Evolutionary conservation across 768 basidiomycete genomes (phyloP), one percentile per base, ranked within the genome.

Genomic region (Podaxis mareebaensis): DNA sequence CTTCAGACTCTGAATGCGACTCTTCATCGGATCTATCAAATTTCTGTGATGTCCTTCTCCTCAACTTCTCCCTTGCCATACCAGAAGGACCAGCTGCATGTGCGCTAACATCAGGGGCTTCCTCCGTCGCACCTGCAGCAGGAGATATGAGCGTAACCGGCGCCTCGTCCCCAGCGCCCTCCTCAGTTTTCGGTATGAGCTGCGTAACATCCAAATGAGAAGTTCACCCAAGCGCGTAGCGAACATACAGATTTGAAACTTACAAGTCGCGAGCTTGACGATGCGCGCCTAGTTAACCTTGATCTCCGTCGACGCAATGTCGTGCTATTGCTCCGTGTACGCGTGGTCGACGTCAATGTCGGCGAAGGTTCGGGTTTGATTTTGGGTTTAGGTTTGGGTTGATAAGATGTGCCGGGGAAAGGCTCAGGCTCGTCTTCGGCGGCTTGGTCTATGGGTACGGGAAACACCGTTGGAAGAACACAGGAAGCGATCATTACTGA

Each of bases 401-500:
- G 52, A 61, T 42, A 42, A 13, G 40, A n/a, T 42, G n/a, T 12
- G 39, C 12, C 15, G 17, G 7, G 17, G 20, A 42, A 42, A 13
- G 11, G 3, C 28, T 61, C 42, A 3, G 7, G 33, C 24, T 63
- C 52, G 5, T 42, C 48, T 46, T 51, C 33, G 17, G 28, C 15
- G 17, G n/a, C 3, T 12, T 33, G 58, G n/a, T 57, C 61, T 12
- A 51, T 15, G 39, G 44, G 53, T 17, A 57, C 39, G 26, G 67
- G 65, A 7, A 68, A 64, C 64, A 67, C 65, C n/a, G 63, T 54
- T 52, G 87, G 85, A 7, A 88, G 75, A 56, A 87, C 72, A 65
- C 82, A 88, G 7, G 75, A 77, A 11, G 75, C 81, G n/a, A 88
- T 69, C 30, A 83, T 73, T 24, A 79, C 60, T 38, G 79, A 73